Evolutionary conservation across 1,284 basidiomycete genomes (phyloP).

Genomic region (Ceratobasidium sp.): DNA sequence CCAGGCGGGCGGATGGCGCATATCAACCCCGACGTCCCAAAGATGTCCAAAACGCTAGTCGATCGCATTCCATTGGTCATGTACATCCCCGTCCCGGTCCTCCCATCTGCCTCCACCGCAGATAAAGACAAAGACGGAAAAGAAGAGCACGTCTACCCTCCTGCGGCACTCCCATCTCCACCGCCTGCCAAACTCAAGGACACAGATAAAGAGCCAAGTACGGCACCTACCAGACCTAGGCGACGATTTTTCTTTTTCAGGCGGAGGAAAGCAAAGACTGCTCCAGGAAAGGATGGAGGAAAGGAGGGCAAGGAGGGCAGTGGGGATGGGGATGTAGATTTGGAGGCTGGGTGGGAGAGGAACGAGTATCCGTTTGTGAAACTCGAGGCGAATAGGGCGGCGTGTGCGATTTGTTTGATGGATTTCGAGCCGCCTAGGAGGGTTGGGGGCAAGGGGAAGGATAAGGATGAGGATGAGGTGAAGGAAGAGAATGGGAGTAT

Average conservation of each 20-base stretch:
- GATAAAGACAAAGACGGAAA: slow-evolving; percentile 54
- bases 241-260: slow-evolving; percentile 43
- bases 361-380: slow-evolving; percentile 70
- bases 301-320: slow-evolving; percentile 46
- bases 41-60: slow-evolving; percentile 72
- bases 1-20: slow-evolving; percentile 52
- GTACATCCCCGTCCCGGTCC: slow-evolving; percentile 63
- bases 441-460: slow-evolving; percentile 44
- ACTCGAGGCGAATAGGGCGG: slow-evolving; percentile 79
- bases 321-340: slow-evolving; percentile 55
- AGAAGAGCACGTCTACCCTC: slow-evolving; percentile 47
- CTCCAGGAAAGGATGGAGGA: slow-evolving; percentile 48
- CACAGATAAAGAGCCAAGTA: slow-evolving; percentile 53
- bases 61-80: slow-evolving; percentile 81
- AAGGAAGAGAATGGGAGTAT: slow-evolving; percentile 7
- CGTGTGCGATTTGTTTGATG: slow-evolving; percentile 82
- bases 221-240: slow-evolving; percentile 53
- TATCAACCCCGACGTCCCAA: slow-evolving; percentile 79
- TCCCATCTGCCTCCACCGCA: neutral
- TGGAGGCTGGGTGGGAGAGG: slow-evolving; percentile 64
- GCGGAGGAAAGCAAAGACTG: slow-evolving; percentile 40
- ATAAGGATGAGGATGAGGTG: slow-evolving; percentile 32
- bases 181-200: slow-evolving; percentile 55
- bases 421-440: slow-evolving; percentile 80
- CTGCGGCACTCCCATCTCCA: slow-evolving; percentile 5